A percentile compares a stretch with the other conserved stretches of the same genome.
These are phyloP conservation scores for Pleurotus tuber-regium DNA, from an alignment of 768 basidiomycete species.

Conservation along the genomic window DNA sequence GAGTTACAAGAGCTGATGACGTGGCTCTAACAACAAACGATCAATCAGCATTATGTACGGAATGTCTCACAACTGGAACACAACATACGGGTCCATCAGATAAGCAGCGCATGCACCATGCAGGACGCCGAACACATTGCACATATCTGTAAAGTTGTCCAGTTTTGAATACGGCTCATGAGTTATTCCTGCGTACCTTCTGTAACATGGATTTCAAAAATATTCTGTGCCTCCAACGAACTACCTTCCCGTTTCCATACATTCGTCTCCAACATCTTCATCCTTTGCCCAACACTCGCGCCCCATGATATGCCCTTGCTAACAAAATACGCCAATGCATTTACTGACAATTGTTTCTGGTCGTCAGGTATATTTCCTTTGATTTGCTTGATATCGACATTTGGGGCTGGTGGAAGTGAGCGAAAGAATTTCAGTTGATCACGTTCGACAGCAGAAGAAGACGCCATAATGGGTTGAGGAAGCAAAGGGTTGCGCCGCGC, in stretches of 20 bases:
- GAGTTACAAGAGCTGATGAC: slow-evolving; percentile 37
- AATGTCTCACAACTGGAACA: neutral
- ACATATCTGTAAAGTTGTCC: slow-evolving; percentile 44
- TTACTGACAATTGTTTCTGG: slow-evolving; percentile 31
- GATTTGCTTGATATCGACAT: slow-evolving; percentile 29
- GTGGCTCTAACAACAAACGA: slow-evolving; percentile 40
- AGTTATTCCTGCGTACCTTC: slow-evolving; percentile 26
- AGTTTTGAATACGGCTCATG: too few species aligned
- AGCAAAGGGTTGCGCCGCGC: neutral
- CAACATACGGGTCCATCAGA: slow-evolving; percentile 51
- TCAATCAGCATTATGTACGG: neutral
- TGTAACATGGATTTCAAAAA: slow-evolving; percentile 38
- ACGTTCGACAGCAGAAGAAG: too few species aligned
- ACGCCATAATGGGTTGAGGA: neutral
- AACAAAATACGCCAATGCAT: slow-evolving; percentile 35
- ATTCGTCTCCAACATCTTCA: slow-evolving; percentile 35
- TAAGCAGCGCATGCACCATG: slow-evolving; percentile 60
- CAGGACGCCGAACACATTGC: slow-evolving; percentile 43
- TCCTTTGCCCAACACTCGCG: slow-evolving; percentile 33
- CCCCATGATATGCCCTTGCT: slow-evolving; percentile 35
- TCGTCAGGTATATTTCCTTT: slow-evolving; percentile 39
- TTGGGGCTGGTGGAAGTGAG: slow-evolving; percentile 15
- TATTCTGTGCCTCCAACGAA: slow-evolving; percentile 27
- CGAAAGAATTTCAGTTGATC: slow-evolving; percentile 13
- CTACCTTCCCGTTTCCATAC: slow-evolving; percentile 21